Evolutionary conservation across 2,329 filamentous ascomycete species (phyloP), one percentile per base, ranked within the genome.

Genomic region (Claviceps cyperi): DNA sequence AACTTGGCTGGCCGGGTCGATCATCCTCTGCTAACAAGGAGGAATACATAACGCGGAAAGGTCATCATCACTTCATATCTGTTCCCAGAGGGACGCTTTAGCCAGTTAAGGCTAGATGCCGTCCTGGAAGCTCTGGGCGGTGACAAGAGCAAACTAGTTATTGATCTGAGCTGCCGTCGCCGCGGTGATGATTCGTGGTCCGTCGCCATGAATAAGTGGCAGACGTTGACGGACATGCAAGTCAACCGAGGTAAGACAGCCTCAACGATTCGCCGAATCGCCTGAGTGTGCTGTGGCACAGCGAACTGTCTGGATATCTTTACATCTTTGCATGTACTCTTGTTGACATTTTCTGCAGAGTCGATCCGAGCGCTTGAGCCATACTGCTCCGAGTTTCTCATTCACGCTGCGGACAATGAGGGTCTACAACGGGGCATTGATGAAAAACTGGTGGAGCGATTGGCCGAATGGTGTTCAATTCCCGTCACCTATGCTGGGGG

Each of bases 151-250:
- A 92, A 86, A 67, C 79, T 98, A 46, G 91, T 98, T 57, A 90
- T 98, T 63, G 92, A 98, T 63, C 77, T 98, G 22, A 95, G 89
- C 67, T 98, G 92, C 64, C 81, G 92, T 48, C 76, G 82, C 52
- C 83, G 81, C 53, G 84, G 76, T 38, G 70, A 74, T 3, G 73
- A 83, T 50, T 83, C 72, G 39, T 98, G 92, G 92, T 89, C 86
- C 60, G 92, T 98, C n/a, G 91, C 92, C 50, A 98, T 94, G 84
- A 87, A 98, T 67, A 94, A 94, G 66, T 98, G 92, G 92, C 92
- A 97, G 73, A 95, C 88, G 1, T 83, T 97, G 50, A 97, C 92
- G 1, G 87, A 96, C 60, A 94, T 95, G 81, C 88, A 96, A 64
- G 81, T 98, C 56, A 91, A 83, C 55, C 74, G 86, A 74, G 86